Evolutionary conservation across 192 early-diverging fungal genomes (phyloP).

Genomic region (Entomortierella parvispora): DNA sequence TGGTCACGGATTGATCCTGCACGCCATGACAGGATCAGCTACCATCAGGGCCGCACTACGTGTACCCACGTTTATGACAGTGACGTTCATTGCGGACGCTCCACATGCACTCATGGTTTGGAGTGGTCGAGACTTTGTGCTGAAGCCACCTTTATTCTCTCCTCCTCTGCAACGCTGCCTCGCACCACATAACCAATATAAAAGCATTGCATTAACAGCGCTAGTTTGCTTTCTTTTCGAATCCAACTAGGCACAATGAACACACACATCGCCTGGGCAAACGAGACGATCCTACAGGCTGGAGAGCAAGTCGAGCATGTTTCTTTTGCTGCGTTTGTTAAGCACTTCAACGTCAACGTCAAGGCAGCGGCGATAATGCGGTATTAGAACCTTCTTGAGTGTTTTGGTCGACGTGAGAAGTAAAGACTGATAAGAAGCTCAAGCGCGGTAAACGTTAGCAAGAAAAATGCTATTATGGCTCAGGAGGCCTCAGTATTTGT

Average conservation of each 20-base stretch:
- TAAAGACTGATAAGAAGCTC: no score
- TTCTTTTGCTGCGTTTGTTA: background rate
- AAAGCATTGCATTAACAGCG: background rate
- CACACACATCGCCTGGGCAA: background rate
- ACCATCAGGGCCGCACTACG: no score
- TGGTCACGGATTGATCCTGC: conserved; percentile 11
- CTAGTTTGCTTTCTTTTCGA: background rate
- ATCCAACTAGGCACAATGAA: background rate
- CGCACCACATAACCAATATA: background rate
- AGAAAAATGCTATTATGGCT: no score
- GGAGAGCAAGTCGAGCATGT: background rate
- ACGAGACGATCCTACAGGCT: no score
- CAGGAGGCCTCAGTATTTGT: no score
- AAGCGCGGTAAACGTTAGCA: background rate
- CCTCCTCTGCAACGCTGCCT: background rate
- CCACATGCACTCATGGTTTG: background rate
- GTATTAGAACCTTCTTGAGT: background rate
- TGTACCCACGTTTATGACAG: no score
- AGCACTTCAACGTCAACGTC: background rate
- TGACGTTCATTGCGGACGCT: conserved; percentile 9
- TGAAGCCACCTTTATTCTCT: conserved; percentile 2
- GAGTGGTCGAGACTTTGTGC: conserved; percentile 5
- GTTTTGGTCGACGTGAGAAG: background rate
- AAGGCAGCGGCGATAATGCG: background rate
- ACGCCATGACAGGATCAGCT: no score